Evolutionary conservation across 768 basidiomycete genomes (phyloP), one percentile per base, ranked within the genome.

Genomic region (Kwoniella sp.): DNA sequence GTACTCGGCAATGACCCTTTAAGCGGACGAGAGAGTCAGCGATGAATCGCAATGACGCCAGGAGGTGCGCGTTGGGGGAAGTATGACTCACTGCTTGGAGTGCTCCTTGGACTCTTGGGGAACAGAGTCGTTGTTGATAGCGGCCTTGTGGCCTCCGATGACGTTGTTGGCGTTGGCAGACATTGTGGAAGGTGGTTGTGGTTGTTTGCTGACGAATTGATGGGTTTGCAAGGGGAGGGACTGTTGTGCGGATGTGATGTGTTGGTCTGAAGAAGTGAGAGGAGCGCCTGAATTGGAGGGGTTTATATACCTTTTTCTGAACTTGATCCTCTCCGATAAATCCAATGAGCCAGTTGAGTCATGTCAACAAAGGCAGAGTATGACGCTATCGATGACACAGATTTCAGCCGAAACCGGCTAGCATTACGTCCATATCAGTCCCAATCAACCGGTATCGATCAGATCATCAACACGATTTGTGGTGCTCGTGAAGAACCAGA

Each of bases 121-220:
- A 55, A 67, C 66, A 31, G 50, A 41, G 62, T 62, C 61, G 50
- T 73, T 73, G 72, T 73, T 73, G 64, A 73, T 69, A 38, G 64
- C 65, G 34, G 72, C 72, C 56, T 73, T 73, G 72, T 73, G 69
- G 37, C 63, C 71, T 64, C 65, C 70, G 48, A 66, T 66, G 48
- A 71, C 70, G 38, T 71, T 61, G 58, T 68, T 68, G 23, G 62
- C 20, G 51, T 65, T 68, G 37, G 66, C 51, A 59, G 69, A 54
- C 69, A 70, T 70, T 23, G 34, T 69, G 50, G 29, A 23, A 26
- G 51, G 17, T 26, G 34, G 34, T 50, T 61, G 55, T 63, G 26
- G 34, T 54, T 53, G 61, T 50, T 53, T 34, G 53, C 52, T 34
- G 55, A 25, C 4, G 47, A 23, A 8, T 5, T 51, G 50, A 48